Base-by-base conservation (phyloP, 1,139 yeast genomes). In the Scheffersomyces illinoinensis region DNA sequence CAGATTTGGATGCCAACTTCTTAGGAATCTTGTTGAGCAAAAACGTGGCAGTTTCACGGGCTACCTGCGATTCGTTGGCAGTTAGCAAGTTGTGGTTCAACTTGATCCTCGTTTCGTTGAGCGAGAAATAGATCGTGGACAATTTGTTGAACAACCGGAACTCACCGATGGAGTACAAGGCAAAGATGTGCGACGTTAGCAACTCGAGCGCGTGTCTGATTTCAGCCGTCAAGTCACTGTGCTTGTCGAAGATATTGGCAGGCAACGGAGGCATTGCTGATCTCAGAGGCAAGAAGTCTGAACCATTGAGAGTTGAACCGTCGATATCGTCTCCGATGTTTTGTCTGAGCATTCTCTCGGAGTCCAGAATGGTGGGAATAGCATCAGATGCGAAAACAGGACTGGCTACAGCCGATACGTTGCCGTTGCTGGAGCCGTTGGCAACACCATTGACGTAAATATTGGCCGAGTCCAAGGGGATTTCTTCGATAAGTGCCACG, bases 131-230 rank as follows among this genome's bases (percentile, higher is more conserved):
- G 56, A 87, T 77, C 20, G 71, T 72, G 2, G 81, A 74, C 64
- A 89, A 77, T 64, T 85, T 86, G 61, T 81, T 79, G 73, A 84
- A 88, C 56, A 88, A 78, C 51, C 83, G 76, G 61, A 87, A 88
- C 67, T 89, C 91, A 53, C 91, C 90, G 65, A 85, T 84, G 0
- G 93, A 85, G 72, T 89, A 89, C 67, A 89, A 79, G 0, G 91
- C 86, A 74, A 84, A 89, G 55, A 89, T 83, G 67, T 89, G 91
- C 5, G 89, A 81, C 17, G 86, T 81, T 57, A 90, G 74, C 56
- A 87, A 80, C 39, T 83, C 81, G 64, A 89, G 73, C 2, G 89
- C 82, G 39, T 87, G 82, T 46, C 78, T 80, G 59, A 88, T 80
- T 69, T 89, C 95, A 54, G 82, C 84, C 10, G 82, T 69, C 58